Evolutionary conservation across 2,329 filamentous ascomycete species (phyloP), one percentile per base, ranked within the genome.

Genomic region (Fulvia fulva): DNA sequence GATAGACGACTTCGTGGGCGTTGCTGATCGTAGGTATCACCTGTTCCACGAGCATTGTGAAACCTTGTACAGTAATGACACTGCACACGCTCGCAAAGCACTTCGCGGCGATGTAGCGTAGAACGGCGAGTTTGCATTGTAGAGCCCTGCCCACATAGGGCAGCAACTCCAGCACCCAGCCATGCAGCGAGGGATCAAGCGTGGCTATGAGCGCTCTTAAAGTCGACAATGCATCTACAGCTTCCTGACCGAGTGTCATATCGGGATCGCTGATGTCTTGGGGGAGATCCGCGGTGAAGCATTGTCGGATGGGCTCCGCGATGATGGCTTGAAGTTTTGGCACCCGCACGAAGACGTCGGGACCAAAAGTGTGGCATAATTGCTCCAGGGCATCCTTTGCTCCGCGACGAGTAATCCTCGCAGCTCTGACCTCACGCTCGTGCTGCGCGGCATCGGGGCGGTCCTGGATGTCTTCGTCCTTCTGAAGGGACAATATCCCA

Each of bases 31-130:
- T 90, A 5, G 94, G 94, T 46, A 99, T 75, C 9, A 99, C 91
- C 70, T 91, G 89, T 73, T 97, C 90, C 0, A 99, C 94, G 22
- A 99, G 80, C 71, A 93, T 91, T 0, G 93, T 99, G 87, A 99
- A 97, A 53, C 91, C 94, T 63, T 96, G 87, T 5, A 97, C 88
- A 0, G 91, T 90, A 66, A 99, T 95, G 65, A 97, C 89, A 71
- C 93, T 99, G 80, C 95, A 99, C 46, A 97, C 88, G 1, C 94
- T 99, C 8, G 94, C 95, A 72, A 99, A 86, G 71, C 94, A 97
- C 74, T 99, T 99, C 0, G 94, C 94, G 23, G 94, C 94, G 76
- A 93, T 94, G 75, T 99, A 99, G 41, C 94, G 85, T 71, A 99
- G 90, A 2, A 99, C 91, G 2, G 94, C 95, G 14, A 97, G 81